Conservation (phyloP, 208 protist species). For the Spongospora subterranea region DNA sequence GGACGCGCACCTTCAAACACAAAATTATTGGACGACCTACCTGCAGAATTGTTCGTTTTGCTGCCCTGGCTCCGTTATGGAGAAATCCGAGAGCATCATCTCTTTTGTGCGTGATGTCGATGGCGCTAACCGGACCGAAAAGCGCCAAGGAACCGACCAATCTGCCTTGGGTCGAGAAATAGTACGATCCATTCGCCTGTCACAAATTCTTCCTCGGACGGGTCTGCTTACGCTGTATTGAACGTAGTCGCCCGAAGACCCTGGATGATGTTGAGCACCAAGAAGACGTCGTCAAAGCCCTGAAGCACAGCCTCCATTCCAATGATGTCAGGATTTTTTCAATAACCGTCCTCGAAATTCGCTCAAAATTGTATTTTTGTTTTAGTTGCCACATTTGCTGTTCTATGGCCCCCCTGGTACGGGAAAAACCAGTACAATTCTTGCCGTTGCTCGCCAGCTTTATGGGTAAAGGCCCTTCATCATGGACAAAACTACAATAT, state of each 20-base stretch:
- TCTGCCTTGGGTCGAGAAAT: constrained; percentile 56
- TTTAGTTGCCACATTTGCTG: constrained; percentile 97
- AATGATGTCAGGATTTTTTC: constrained; percentile 54
- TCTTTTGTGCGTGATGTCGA: too few relatives aligned
- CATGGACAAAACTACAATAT: neutral
- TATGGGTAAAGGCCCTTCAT: constrained; percentile 85
- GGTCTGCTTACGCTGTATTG: neutral
- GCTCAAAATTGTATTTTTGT: neutral
- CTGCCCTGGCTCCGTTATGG: too few relatives aligned
- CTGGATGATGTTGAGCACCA: constrained; percentile 65
- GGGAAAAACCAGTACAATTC: constrained; percentile 98
- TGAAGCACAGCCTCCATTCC: constrained; percentile 61
- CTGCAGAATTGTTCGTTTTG: too few relatives aligned
- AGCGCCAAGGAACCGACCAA: too few relatives aligned
- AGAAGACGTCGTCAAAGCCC: constrained; percentile 61
- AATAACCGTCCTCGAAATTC: neutral
- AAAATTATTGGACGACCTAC: too few relatives aligned
- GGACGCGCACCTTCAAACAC: too few relatives aligned
- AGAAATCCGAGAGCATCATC: too few relatives aligned
- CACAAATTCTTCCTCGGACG: too few relatives aligned
- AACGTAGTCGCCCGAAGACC: constrained; percentile 58
- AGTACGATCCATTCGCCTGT: neutral
- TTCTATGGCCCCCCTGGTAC: constrained; percentile 98
- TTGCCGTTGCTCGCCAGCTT: constrained; percentile 93
- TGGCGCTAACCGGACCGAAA: too few relatives aligned